Base-by-base conservation (phyloP, 805 yeast species). In the Kluyveromyces lactis region DNA sequence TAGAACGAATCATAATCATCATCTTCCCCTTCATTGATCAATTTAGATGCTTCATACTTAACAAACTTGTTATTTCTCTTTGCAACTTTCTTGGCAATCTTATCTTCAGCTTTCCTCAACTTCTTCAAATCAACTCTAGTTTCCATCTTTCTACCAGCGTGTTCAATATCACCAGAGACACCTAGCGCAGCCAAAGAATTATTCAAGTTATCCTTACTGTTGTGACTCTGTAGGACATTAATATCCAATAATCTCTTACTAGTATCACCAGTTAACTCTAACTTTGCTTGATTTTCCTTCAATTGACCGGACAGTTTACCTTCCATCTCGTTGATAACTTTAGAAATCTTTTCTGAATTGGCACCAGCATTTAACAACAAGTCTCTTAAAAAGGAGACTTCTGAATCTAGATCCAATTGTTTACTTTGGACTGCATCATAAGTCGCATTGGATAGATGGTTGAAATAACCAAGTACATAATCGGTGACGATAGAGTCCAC, bases 31-130 rank as follows among this genome's bases (percentile, higher is more conserved):
- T 76, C 84, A 45, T 74, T 72, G 46, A 92, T 71, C 50, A 92
- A 72, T 64, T 84, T 87, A 31, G 97, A 87, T n/a, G 96, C 95
- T 64, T 92, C 95, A 59, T 86, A 86, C 55, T 86, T 59, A 50
- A 86, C 95, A 57, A 84, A 83, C 57, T 80, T 77, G 60, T 85
- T 85, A 57, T 77, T 76, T 55, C 74, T 66, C 69, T 90, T 90
- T 30, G 96, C 97, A 45, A 92, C 90, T 67, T 92, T 92, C 58
- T 94, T 90, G 17, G 96, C 97, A 58, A 92, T 89, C 70, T 92
- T 92, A 55, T 87, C 78, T 68, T 92, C 99, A 42, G 96, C 98
- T 63, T 90, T 92, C 58, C 89, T 96, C 53, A 92, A 77, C 64
- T 92, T 92, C 78, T 87, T 89, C 71, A 83, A 83, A 62, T 92